Percentiles rank a stretch among this genome's conserved stretches.
Conservation (phyloP, 2,329 filamentous ascomycete genomes). For the Colletotrichum liriopes region DNA sequence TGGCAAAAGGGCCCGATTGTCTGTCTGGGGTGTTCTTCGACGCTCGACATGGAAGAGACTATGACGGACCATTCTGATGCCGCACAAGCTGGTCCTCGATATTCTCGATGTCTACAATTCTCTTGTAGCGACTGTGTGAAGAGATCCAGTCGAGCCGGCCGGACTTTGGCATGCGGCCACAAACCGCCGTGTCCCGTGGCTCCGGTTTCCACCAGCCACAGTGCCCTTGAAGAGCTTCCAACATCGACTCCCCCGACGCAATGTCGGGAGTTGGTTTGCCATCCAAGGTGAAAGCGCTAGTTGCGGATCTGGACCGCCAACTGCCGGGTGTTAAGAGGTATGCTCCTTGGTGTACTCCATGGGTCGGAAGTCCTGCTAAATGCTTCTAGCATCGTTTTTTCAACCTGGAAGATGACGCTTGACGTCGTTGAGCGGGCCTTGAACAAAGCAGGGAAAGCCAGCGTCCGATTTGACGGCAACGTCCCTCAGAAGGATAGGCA, state of each 20-base stretch:
- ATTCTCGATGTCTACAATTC: neutral
- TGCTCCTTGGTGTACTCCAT: neutral
- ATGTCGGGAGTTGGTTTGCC: neutral
- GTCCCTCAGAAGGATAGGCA: slow-evolving; percentile 60
- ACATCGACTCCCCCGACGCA: neutral
- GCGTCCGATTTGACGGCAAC: slow-evolving; percentile 64
- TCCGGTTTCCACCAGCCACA: neutral
- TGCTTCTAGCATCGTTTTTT: neutral
- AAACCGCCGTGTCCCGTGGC: neutral
- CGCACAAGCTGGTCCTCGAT: neutral
- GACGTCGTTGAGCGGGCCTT: neutral
- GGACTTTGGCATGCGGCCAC: neutral
- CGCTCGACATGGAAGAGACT: neutral
- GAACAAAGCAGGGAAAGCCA: neutral
- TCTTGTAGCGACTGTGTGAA: neutral
- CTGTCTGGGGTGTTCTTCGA: neutral
- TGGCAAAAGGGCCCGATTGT: neutral
- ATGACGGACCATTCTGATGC: neutral
- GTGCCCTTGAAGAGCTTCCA: neutral
- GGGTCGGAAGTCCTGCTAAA: neutral
- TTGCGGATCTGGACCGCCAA: neutral
- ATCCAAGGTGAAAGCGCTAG: neutral
- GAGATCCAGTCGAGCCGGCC: neutral
- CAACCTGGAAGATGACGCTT: neutral
- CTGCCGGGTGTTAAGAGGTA: neutral